Evolutionary conservation across 208 protist genomes (phyloP), one percentile per base, ranked within the genome.

Genomic region (Strigomonas culicis): DNA sequence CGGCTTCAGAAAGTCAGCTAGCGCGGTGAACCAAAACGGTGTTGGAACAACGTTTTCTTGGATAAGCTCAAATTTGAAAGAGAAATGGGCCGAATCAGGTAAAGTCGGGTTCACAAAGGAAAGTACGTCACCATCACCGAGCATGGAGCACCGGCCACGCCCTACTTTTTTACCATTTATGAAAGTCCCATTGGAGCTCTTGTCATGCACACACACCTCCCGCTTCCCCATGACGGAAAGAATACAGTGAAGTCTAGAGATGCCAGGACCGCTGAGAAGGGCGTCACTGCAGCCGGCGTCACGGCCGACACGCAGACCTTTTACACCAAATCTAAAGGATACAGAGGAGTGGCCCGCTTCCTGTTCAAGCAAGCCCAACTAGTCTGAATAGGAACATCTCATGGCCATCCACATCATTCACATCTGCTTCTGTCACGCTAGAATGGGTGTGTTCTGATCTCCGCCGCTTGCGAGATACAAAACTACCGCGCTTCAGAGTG

Each of bases 101-200:
- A 86, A 69, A 1, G 56, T 63, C n/a, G 80, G 82, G 59, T 90
- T 86, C 28, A 87, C 58, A 25, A 89, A 66, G 13, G 70, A 79
- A 1, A 93, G n/a, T 4, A 71, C 66, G 59, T 91, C 87, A 15
- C 63, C 74, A 44, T 77, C 57, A 30, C 60, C 55, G 19, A 90
- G 61, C 60, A 68, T 58, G 13, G 65, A 63, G 49, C 52, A 70
- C 10, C 72, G 72, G 6, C 74, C 77, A 3, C 67, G 61, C 1
- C 80, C 78, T n/a, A 90, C 71, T 0, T 56, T 70, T 11, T 65
- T 32, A 0, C 80, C 80, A 44, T 93, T 90, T 50, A 93, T 68
- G 49, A 87, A 93, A 0, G 86, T 90, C n/a, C 86, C 86, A 64
- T 90, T 93, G 59, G 71, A 72, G 58, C 79, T 88, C 57, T 76